Evolutionary conservation across 179 eudicot species (phyloP), one percentile per base, ranked within the genome.

Genomic region (Patellifolia procumbens): DNA sequence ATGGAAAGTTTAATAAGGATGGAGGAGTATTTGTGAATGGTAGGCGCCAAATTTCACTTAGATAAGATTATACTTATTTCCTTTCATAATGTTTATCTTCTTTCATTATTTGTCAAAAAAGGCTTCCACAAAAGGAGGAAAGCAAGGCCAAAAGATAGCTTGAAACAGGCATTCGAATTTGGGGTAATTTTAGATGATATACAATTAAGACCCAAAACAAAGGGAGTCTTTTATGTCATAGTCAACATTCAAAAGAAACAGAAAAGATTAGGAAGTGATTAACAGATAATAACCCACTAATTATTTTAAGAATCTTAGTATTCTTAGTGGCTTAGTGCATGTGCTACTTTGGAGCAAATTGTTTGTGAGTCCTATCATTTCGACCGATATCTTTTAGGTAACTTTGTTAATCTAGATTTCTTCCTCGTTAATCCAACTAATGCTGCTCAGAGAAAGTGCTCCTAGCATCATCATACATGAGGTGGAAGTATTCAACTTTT

Each of bases 91-190:
- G 11, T 64, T 37, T 34, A 46, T 53, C 11, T 22, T 28, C 70
- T 77, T 70, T 70, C 63, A 26, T 31, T 42, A 3, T n/a, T 68
- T 78, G 68, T 78, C 72, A 78, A 82, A 75, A 79, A 74, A 65
- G 42, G 31, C 5, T 46, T 26, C 16, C n/a, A 75, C 53, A 67
- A 67, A n/a, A 72, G 26, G 58, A 73, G 29, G 56, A 78, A 78
- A 72, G 59, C 46, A 78, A 43, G 71, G 66, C 63, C 43, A 70
- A 78, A 49, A 51, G 67, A 31, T 52, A 59, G 58, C 48, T 64
- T 24, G 34, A 70, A 78, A 55, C 28, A 19, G 10, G 69, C 46
- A 24, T 12, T 19, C 72, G 58, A 39, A 77, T 61, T 17, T 59
- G 35, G 19, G 39, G 52, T 45, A 58, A 61, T 39, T 53, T 16